A percentile compares a stretch with the other conserved stretches of the same genome.
Evolutionary conservation across 106 monocot genomes (phyloP).

Genomic region (Phalaenopsis aphrodite): DNA sequence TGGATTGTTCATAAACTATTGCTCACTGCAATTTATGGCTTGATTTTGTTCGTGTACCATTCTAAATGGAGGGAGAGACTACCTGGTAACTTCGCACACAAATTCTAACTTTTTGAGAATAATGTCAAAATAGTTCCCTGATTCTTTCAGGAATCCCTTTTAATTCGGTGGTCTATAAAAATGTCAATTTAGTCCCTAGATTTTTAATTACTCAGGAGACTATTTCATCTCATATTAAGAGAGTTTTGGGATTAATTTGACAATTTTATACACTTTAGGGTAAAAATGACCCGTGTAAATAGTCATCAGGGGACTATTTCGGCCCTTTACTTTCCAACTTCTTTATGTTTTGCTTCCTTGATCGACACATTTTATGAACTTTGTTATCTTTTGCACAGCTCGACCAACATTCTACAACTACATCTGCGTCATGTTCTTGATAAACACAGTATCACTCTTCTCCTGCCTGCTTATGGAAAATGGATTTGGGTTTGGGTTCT

Average conservation of each 20-base stretch:
- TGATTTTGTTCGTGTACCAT: slow-evolving; percentile 83
- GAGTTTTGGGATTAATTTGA: too few relatives aligned
- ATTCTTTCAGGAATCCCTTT: too few relatives aligned
- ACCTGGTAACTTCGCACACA: slow-evolving; percentile 40
- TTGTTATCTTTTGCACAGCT: slow-evolving; percentile 32
- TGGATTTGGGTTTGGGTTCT: slow-evolving; percentile 69
- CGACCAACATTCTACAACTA: slow-evolving; percentile 90
- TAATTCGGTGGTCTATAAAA: too few relatives aligned
- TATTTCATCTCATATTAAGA: too few relatives aligned
- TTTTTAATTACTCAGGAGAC: too few relatives aligned
- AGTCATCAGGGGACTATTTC: too few relatives aligned
- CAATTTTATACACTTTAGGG: too few relatives aligned
- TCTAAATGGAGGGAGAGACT: slow-evolving; percentile 89
- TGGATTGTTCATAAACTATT: slow-evolving; percentile 71
- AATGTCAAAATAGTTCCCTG: too few relatives aligned
- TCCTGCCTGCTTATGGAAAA: slow-evolving; percentile 57
- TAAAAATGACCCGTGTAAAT: too few relatives aligned
- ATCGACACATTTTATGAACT: neutral
- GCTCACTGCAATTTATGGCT: slow-evolving; percentile 68
- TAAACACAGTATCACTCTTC: slow-evolving; percentile 52
- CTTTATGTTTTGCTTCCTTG: neutral
- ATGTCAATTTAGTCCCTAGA: too few relatives aligned
- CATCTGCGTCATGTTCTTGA: slow-evolving; percentile 54
- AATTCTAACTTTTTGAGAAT: too few relatives aligned
- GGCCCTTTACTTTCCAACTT: neutral